Evolutionary conservation across 352 stramenopile genomes (phyloP).

Genomic region (Phytophthora sansomeana): DNA sequence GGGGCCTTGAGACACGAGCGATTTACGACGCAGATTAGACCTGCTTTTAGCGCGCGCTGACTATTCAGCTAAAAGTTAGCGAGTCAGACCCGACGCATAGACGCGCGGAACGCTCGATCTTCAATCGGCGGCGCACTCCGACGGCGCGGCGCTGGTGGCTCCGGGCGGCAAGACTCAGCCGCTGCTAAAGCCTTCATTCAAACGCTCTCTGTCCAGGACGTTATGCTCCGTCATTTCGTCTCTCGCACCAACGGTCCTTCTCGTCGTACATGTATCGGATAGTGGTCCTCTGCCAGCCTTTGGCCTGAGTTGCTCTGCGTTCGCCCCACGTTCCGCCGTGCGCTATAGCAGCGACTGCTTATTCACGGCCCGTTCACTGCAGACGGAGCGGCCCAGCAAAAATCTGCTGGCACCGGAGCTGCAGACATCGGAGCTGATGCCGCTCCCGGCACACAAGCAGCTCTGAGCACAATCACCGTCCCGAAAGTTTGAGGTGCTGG

Average conservation of each 20-base stretch:
- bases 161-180: neutral
- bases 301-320: slow-evolving; percentile 25
- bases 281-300: neutral
- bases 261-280: no score
- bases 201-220: no score
- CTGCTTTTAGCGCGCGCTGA: slow-evolving; percentile 25
- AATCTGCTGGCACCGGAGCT: slow-evolving; percentile 5
- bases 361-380: slow-evolving; percentile 29
- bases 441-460: neutral
- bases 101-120: slow-evolving; percentile 26
- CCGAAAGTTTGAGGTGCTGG: neutral
- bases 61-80: slow-evolving; percentile 37
- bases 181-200: no score
- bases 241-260: neutral
- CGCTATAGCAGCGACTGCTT: slow-evolving; percentile 27
- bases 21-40: slow-evolving; percentile 21
- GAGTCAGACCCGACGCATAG: slow-evolving; percentile 38
- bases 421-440: neutral
- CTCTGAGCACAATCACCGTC: neutral
- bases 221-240: no score
- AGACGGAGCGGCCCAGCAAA: slow-evolving; percentile 24
- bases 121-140: slow-evolving; percentile 23
- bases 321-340: neutral
- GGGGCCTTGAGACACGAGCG: slow-evolving; percentile 1
- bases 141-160: slow-evolving; percentile 8